A percentile compares a stretch with the other conserved stretches of the same genome.
These are phyloP conservation scores for Lotmaria passim DNA, from an alignment of 208 protist species.

Conservation along the genomic window DNA sequence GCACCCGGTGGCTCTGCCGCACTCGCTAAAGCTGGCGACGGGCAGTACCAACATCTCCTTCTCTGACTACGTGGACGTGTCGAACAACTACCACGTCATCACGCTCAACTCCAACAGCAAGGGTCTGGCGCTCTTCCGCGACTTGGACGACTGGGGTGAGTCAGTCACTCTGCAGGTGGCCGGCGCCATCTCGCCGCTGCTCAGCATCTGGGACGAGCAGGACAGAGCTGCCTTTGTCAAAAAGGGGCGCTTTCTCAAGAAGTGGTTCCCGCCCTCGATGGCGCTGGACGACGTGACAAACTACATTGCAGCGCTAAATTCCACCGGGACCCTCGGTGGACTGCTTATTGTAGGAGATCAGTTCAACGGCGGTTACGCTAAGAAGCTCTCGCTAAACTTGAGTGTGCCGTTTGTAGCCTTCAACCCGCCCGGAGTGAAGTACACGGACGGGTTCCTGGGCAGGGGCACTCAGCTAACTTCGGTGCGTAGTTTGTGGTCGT, in stretches of 20 bases:
- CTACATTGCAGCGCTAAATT: slow-evolving; percentile 54
- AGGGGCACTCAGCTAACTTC: slow-evolving; percentile 67
- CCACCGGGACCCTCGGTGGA: slow-evolving; percentile 14
- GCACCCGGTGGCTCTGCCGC: slow-evolving; percentile 58
- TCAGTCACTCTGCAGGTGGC: slow-evolving; percentile 76
- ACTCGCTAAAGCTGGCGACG: slow-evolving; percentile 70
- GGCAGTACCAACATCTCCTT: slow-evolving; percentile 72
- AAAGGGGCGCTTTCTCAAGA: slow-evolving; percentile 62
- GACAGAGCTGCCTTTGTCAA: slow-evolving; percentile 61
- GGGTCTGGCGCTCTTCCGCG: slow-evolving; percentile 76
- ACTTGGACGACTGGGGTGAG: slow-evolving; percentile 83
- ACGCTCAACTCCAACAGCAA: slow-evolving; percentile 83
- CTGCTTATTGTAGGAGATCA: slow-evolving; percentile 85
- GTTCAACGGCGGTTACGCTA: slow-evolving; percentile 92
- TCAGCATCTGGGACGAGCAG: slow-evolving; percentile 76
- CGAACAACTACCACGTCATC: slow-evolving; percentile 78
- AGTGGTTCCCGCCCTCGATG: slow-evolving; percentile 64
- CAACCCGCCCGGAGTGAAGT: slow-evolving; percentile 79
- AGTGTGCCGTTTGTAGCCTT: slow-evolving; percentile 76
- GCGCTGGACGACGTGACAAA: slow-evolving; percentile 53
- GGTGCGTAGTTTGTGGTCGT: slow-evolving; percentile 69
- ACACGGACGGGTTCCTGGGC: slow-evolving; percentile 32
- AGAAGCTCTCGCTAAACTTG: slow-evolving; percentile 58
- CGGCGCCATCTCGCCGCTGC: slow-evolving; percentile 65
- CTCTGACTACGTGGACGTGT: slow-evolving; percentile 79